Evolutionary conservation across 129 eudicot genomes (phyloP).

Genomic region (Centella asiatica): DNA sequence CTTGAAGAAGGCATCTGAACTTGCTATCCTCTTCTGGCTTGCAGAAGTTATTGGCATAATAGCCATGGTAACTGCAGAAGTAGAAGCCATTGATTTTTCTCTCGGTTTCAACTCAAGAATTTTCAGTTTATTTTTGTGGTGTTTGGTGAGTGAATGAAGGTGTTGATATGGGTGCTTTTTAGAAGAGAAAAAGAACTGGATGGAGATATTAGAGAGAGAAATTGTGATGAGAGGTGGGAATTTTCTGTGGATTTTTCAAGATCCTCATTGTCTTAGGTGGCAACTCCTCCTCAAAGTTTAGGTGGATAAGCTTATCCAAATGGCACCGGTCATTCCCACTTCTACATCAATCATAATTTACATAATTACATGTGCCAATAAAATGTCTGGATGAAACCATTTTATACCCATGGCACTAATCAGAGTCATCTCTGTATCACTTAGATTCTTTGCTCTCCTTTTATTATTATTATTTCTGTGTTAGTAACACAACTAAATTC

Average conservation of each 20-base stretch:
- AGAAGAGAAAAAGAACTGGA: slow-evolving; percentile 3
- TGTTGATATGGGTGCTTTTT: neutral
- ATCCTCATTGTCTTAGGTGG: slow-evolving; percentile 35
- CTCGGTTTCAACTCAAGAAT: neutral
- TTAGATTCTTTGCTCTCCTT: too few species aligned
- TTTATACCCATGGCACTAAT: neutral
- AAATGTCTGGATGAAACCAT: neutral
- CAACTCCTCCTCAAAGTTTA: slow-evolving; percentile 27
- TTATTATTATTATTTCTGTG: too few species aligned
- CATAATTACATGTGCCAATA: neutral
- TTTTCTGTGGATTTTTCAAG: slow-evolving; percentile 18
- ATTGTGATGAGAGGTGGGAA: slow-evolving; percentile 39
- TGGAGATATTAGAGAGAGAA: slow-evolving; percentile 13
- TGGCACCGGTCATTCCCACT: slow-evolving; percentile 1
- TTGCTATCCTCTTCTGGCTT: slow-evolving; percentile 22
- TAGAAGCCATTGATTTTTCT: slow-evolving; percentile 45
- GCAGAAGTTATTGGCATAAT: slow-evolving; percentile 37
- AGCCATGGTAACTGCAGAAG: slow-evolving; percentile 47
- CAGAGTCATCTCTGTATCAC: too few species aligned
- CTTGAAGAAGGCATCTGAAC: slow-evolving; percentile 36
- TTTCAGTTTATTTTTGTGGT: slow-evolving; percentile 4
- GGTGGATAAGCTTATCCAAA: slow-evolving; percentile 46
- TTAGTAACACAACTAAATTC: too few species aligned
- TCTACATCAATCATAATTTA: neutral
- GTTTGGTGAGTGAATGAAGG: neutral